phyloP scores from a whole-genome alignment of 2,329 filamentous ascomycete genomes.

The Aspergillus felis region DNA sequence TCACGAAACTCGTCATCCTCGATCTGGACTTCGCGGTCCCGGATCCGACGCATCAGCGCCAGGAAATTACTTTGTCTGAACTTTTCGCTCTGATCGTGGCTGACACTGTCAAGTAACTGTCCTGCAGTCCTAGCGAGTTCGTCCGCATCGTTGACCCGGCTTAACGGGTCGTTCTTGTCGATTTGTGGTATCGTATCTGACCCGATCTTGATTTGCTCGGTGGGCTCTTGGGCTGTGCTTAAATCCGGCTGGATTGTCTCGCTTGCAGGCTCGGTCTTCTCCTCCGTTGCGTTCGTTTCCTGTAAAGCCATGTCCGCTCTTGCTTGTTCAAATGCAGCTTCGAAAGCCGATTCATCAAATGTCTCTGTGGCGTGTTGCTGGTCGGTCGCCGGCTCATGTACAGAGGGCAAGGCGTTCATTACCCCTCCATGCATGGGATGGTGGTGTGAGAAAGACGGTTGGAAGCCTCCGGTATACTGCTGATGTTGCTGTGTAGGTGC shows the following conservation, averaged over 20 bases:
- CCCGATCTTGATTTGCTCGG: conserved; percentile 37
- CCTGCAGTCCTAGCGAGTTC: conserved; percentile 70
- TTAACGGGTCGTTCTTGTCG: conserved; percentile 28
- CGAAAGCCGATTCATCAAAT: conserved; percentile 45
- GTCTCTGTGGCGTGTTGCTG: conserved; percentile 24
- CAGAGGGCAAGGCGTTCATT: conserved; percentile 20
- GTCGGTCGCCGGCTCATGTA: conserved; percentile 21
- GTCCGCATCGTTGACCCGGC: conserved; percentile 51
- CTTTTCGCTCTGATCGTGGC: conserved; percentile 65
- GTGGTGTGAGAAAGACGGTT: conserved; percentile 25
- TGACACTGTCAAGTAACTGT: conserved; percentile 64
- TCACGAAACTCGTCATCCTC: conserved; percentile 59
- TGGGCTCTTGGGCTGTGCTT: conserved; percentile 8
- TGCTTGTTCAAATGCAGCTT: conserved; percentile 43
- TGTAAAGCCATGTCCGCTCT: conserved; percentile 35
- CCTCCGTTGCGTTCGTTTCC: conserved; percentile 12
- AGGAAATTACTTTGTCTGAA: conserved; percentile 77
- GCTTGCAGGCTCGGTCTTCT: conserved; percentile 10
- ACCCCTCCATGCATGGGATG: conserved; percentile 21
- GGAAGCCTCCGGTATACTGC: conserved; percentile 21
- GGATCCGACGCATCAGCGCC: conserved; percentile 69
- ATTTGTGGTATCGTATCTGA: conserved; percentile 41
- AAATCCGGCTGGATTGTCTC: conserved; percentile 16
- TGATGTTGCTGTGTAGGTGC: conserved; percentile 21
- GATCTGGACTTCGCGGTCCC: conserved; percentile 68